Percentiles rank a stretch among this genome's conserved stretches.
Conservation (phyloP, 139 green algal species). For the Deuterostichococcus epilithicus region DNA sequence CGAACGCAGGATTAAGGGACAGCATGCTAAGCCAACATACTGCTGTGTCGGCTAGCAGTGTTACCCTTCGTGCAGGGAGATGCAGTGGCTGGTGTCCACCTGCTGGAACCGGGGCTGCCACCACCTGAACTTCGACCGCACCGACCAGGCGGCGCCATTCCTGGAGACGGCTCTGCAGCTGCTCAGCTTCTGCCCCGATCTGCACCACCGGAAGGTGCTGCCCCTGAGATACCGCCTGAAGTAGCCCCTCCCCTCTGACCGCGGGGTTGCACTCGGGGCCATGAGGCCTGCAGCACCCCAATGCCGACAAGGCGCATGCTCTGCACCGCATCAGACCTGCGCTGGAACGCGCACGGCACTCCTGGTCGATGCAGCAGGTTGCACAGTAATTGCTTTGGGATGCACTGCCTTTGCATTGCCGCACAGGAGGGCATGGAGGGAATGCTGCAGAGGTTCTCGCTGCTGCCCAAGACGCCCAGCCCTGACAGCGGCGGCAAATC, state of each 20-base stretch:
- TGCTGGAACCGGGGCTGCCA: constrained; percentile 16
- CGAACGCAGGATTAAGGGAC: too few relatives aligned
- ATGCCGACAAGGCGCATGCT: too few relatives aligned
- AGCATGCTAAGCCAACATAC: too few relatives aligned
- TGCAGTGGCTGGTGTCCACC: constrained; percentile 12
- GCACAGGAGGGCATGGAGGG: not conserved
- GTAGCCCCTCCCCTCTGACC: too few relatives aligned
- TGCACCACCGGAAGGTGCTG: not conserved
- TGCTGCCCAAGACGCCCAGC: not conserved
- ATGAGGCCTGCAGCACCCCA: too few relatives aligned
- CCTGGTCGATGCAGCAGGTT: too few relatives aligned
- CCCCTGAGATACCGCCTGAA: too few relatives aligned
- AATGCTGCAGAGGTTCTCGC: not conserved
- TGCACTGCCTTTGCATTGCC: not conserved
- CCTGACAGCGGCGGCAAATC: not conserved
- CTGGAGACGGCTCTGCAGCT: not conserved
- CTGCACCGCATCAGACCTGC: too few relatives aligned
- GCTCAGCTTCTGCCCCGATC: not conserved
- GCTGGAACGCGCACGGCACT: too few relatives aligned
- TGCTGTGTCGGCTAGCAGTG: too few relatives aligned
- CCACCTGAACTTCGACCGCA: not conserved
- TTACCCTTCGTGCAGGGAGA: not conserved
- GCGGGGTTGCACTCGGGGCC: too few relatives aligned
- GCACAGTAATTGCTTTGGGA: too few relatives aligned
- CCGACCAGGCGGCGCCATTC: not conserved